phyloP scores from a whole-genome alignment of 2,329 filamentous ascomycete genomes.

The Cercospora janseana region DNA sequence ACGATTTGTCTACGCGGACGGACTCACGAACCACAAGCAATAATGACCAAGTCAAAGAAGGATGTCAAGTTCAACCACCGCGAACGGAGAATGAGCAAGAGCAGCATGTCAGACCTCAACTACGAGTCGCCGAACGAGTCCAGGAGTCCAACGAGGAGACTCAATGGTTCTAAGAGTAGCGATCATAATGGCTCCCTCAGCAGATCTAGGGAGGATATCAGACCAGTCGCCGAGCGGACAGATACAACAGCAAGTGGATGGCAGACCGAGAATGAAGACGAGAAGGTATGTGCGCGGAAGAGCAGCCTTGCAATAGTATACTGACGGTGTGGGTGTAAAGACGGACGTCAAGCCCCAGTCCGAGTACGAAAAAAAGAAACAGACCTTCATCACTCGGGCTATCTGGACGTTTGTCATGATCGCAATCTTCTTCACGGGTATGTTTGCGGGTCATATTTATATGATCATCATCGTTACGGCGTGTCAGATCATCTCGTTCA shows the following conservation, averaged over 20 bases:
- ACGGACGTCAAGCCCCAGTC: slow-evolving; percentile 34
- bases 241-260: slow-evolving; percentile 35
- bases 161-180: slow-evolving; percentile 54
- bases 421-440: slow-evolving; percentile 79
- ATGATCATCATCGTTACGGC: slow-evolving; percentile 90
- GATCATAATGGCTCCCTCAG: slow-evolving; percentile 43
- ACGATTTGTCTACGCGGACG: no score
- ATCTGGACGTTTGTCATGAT: slow-evolving; percentile 99
- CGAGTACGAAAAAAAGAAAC: slow-evolving; percentile 98
- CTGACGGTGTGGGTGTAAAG: slow-evolving; percentile 12
- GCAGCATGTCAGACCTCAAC: slow-evolving; percentile 60
- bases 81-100: slow-evolving; percentile 53
- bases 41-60: slow-evolving; percentile 55
- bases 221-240: slow-evolving; percentile 27
- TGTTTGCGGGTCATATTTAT: slow-evolving; percentile 97
- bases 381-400: slow-evolving; percentile 92
- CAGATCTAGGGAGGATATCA: slow-evolving; percentile 26
- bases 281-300: slow-evolving; percentile 24
- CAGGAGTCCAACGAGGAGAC: slow-evolving; percentile 26
- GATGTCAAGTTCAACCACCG: slow-evolving; percentile 62
- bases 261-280: slow-evolving; percentile 39
- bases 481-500: slow-evolving; percentile 95
- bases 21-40: no score
- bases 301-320: background rate
- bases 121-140: slow-evolving; percentile 32